phyloP scores from a whole-genome alignment of 1,284 basidiomycete species.

The Apiotrichum akiyoshidainum region DNA sequence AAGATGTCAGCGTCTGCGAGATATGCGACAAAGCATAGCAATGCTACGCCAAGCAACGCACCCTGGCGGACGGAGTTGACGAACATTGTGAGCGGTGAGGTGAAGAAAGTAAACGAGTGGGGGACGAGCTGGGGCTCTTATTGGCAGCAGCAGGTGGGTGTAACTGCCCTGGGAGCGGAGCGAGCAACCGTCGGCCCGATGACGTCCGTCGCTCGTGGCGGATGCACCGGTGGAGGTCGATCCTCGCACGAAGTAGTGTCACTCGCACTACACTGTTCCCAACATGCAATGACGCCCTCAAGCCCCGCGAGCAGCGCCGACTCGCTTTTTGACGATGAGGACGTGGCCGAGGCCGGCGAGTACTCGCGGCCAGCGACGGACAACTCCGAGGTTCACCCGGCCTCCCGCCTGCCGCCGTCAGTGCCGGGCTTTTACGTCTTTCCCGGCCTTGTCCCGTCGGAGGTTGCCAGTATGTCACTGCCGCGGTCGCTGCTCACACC shows the following conservation, averaged over 20 bases:
- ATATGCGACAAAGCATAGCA: neutral
- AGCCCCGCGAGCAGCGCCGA: slow-evolving; percentile 10
- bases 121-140: neutral
- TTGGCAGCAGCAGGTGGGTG: neutral
- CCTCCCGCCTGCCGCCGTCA: slow-evolving; percentile 9
- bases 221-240: slow-evolving; percentile 1
- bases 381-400: neutral
- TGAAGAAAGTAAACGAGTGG: neutral
- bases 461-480: slow-evolving; percentile 11
- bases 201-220: neutral
- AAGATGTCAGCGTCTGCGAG: slow-evolving; percentile 15
- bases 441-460: slow-evolving; percentile 11
- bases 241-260: neutral
- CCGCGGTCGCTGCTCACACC: neutral
- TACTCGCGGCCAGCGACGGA: neutral
- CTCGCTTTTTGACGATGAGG: slow-evolving; percentile 20
- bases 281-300: neutral
- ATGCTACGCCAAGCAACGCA: slow-evolving; percentile 9
- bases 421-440: slow-evolving; percentile 21
- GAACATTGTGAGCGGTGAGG: slow-evolving; percentile 33
- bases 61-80: slow-evolving; percentile 42
- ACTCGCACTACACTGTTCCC: neutral
- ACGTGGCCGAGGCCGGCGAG: neutral
- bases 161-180: neutral
- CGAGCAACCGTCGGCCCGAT: neutral